Percentiles rank a stretch among this genome's conserved stretches.
These are phyloP conservation scores for Amanita thiersii DNA, from an alignment of 768 basidiomycete genomes.

Conservation along the genomic window DNA sequence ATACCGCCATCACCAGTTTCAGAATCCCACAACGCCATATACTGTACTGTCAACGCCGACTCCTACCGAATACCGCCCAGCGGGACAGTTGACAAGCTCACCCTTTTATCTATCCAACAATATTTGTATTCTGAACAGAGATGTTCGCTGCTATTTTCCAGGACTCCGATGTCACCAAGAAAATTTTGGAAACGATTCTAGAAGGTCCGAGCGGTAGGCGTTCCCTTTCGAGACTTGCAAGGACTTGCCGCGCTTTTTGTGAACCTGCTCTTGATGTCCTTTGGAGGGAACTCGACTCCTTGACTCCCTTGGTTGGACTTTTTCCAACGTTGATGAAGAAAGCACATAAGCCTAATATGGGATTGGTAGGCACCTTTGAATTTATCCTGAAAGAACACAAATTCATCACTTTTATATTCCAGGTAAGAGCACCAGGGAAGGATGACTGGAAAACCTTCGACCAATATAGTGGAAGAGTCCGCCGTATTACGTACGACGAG, in stretches of 20 bases:
- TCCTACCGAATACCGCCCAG: too few species aligned
- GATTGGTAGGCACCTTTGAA: constrained; percentile 47
- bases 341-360: constrained; percentile 63
- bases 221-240: constrained; percentile 59
- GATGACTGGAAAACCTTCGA: constrained; percentile 66
- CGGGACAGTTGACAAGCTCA: too few species aligned
- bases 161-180: constrained; percentile 50
- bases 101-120: too few species aligned
- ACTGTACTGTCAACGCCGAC: too few species aligned
- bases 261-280: constrained; percentile 65
- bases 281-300: constrained; percentile 74
- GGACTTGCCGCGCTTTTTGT: constrained; percentile 67
- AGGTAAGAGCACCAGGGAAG: constrained; percentile 55
- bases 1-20: too few species aligned
- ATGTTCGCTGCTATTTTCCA: constrained; percentile 49
- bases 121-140: constrained; percentile 22
- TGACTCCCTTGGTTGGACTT: constrained; percentile 61
- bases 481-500: constrained; percentile 64
- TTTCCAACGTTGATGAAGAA: constrained; percentile 69
- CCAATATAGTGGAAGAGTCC: constrained; percentile 61
- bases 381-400: background rate
- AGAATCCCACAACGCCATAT: too few species aligned
- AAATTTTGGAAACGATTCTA: constrained; percentile 38
- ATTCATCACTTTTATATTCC: constrained; percentile 7
- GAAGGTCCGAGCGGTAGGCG: constrained; percentile 59